phyloP scores from a whole-genome alignment of 2,329 filamentous ascomycete genomes.

The Uncinocarpus reesii region DNA sequence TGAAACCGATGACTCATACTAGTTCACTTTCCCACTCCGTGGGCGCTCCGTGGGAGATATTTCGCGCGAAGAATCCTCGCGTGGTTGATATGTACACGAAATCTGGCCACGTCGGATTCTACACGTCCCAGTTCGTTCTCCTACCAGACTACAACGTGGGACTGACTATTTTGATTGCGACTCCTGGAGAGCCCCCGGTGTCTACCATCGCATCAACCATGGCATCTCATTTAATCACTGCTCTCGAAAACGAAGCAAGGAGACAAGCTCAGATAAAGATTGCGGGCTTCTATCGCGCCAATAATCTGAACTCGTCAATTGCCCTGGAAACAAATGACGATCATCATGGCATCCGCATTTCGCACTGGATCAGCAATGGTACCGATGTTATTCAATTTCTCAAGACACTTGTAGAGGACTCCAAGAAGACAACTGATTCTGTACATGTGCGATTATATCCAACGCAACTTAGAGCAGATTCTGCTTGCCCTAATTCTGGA shows the following conservation, averaged over 20 bases:
- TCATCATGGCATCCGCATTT: constrained; percentile 13
- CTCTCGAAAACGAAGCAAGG: constrained; percentile 22
- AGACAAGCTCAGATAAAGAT: constrained; percentile 21
- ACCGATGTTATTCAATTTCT: constrained; percentile 17
- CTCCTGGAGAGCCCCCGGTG: constrained; percentile 18
- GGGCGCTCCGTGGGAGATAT: constrained; percentile 35
- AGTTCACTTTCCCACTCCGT: constrained; percentile 26
- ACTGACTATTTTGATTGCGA: constrained; percentile 27
- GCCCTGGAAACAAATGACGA: constrained; percentile 18
- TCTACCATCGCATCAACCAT: constrained; percentile 25
- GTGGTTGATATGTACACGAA: constrained; percentile 32
- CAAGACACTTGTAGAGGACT: neutral
- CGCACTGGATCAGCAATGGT: constrained; percentile 18
- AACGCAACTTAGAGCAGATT: neutral
- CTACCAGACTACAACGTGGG: constrained; percentile 30
- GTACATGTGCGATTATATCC: neutral
- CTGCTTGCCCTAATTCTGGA: neutral
- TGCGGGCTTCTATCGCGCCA: constrained; percentile 21
- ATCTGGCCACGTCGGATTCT: constrained; percentile 26
- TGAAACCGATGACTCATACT: constrained; percentile 35
- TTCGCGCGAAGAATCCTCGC: constrained; percentile 18
- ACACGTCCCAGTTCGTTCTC: constrained; percentile 27
- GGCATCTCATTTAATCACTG: constrained; percentile 20
- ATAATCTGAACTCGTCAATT: constrained; percentile 10
- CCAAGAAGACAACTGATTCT: neutral